Percentiles rank a stretch among this genome's conserved stretches.
Evolutionary conservation across 331 rosid species (phyloP).

Genomic region (Quercus phellos): DNA sequence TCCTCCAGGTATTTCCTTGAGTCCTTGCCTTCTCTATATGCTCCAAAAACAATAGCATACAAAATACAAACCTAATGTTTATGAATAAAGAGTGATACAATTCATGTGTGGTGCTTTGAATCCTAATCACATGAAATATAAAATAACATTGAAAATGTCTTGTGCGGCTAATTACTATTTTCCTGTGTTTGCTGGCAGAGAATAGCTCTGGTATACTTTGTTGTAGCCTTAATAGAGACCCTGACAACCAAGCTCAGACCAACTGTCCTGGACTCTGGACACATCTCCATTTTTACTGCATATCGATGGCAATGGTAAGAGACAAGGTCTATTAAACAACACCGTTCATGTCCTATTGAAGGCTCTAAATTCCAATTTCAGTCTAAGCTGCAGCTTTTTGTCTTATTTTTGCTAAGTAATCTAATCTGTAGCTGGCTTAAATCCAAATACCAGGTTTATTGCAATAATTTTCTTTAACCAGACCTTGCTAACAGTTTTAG

Average conservation of each 20-base stretch:
- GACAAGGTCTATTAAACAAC: background rate
- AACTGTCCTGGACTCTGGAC: constrained; percentile 39
- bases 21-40: background rate
- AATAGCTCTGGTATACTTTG: constrained; percentile 71
- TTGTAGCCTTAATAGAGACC: constrained; percentile 68
- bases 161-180: background rate
- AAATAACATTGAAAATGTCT: background rate
- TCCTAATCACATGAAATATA: background rate
- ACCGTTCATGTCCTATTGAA: too few species aligned
- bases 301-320: constrained; percentile 84
- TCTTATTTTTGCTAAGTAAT: too few species aligned
- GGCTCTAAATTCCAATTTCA: too few species aligned
- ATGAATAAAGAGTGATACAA: background rate
- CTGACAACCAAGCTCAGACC: constrained; percentile 63
- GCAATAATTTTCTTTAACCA: background rate
- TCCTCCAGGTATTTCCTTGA: constrained; percentile 57
- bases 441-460: background rate
- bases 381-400: too few species aligned
- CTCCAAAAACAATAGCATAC: background rate
- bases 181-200: constrained; percentile 44
- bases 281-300: constrained; percentile 60
- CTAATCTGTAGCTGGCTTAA: background rate
- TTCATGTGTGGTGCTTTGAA: background rate
- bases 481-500: background rate
- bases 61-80: background rate